These are phyloP conservation scores for Dorcoceras hygrometricum DNA, from an alignment of 257 asterid genomes.

Conservation along the genomic window DNA sequence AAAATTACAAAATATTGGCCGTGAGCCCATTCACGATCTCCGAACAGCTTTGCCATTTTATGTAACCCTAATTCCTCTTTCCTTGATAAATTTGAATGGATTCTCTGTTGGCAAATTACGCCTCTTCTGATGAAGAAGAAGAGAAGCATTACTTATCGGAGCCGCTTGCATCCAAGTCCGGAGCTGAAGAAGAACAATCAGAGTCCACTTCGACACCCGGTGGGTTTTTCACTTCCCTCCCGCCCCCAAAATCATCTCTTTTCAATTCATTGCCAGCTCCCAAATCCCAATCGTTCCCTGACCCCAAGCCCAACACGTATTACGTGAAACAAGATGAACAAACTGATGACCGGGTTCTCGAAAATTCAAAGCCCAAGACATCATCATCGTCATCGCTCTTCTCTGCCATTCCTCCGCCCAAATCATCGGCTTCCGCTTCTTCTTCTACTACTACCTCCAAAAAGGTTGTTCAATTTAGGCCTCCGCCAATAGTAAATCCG, in stretches of 20 bases:
- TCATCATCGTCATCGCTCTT: constrained; percentile 39
- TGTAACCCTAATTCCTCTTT: constrained; percentile 16
- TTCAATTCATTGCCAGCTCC: constrained; percentile 66
- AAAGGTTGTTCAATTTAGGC: constrained; percentile 75
- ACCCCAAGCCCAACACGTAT: constrained; percentile 29
- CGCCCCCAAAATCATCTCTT: constrained; percentile 39
- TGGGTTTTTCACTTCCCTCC: constrained; percentile 33
- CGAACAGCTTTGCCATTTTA: too few species aligned
- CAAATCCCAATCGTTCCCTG: constrained; percentile 35
- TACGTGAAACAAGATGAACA: constrained; percentile 11
- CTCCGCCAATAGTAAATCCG: constrained; percentile 43
- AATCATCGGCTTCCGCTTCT: constrained; percentile 39
- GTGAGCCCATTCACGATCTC: neutral
- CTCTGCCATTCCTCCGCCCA: constrained; percentile 61
- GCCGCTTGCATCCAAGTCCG: constrained; percentile 12
- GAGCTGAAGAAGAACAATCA: constrained; percentile 18
- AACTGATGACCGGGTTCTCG: constrained; percentile 17
- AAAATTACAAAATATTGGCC: too few species aligned
- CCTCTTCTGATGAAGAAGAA: constrained; percentile 83
- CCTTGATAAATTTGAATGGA: constrained; percentile 43
- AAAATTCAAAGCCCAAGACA: constrained; percentile 32
- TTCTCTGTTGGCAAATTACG: constrained; percentile 68
- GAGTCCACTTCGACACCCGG: constrained; percentile 28
- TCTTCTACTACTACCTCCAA: constrained; percentile 40
- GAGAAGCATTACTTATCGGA: constrained; percentile 22